These are phyloP conservation scores for Hypericum androsaemum DNA, from an alignment of 345 rosid genomes.

Conservation along the genomic window DNA sequence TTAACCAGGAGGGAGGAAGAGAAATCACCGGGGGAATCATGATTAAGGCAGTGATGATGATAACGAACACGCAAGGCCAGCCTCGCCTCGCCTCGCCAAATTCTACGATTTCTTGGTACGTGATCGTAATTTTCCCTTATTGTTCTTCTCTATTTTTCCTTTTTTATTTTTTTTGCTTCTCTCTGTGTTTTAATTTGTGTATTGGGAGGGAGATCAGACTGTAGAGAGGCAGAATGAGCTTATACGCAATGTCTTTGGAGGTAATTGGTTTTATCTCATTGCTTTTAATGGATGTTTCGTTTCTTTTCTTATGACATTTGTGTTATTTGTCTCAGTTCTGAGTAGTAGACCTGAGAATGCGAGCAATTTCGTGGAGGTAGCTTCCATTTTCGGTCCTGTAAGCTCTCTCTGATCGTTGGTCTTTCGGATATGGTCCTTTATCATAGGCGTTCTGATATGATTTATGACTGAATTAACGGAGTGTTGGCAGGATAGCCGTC, in stretches of 20 bases:
- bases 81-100: conserved; percentile 93
- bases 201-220: conserved; percentile 25
- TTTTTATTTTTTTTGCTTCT: background rate
- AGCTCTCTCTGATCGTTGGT: background rate
- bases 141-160: background rate
- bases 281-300: background rate
- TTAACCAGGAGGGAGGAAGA: too few relatives aligned
- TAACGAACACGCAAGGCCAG: conserved; percentile 88
- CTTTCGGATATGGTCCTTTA: background rate
- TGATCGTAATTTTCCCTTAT: background rate
- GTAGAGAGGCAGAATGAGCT: conserved; percentile 87
- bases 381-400: conserved; percentile 85
- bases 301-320: background rate
- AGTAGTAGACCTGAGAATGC: conserved; percentile 80
- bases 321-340: conserved; percentile 34
- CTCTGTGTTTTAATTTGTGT: background rate
- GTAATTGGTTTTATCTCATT: conserved; percentile 22
- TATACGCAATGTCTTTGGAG: conserved; percentile 69
- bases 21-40: too few relatives aligned
- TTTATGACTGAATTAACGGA: too few relatives aligned
- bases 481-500: conserved; percentile 53
- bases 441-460: too few relatives aligned
- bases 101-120: conserved; percentile 69
- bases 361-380: conserved; percentile 77
- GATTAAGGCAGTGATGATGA: conserved; percentile 81